phyloP scores from a whole-genome alignment of 148 eudicot species.

The Rhododendron griersonianum region DNA sequence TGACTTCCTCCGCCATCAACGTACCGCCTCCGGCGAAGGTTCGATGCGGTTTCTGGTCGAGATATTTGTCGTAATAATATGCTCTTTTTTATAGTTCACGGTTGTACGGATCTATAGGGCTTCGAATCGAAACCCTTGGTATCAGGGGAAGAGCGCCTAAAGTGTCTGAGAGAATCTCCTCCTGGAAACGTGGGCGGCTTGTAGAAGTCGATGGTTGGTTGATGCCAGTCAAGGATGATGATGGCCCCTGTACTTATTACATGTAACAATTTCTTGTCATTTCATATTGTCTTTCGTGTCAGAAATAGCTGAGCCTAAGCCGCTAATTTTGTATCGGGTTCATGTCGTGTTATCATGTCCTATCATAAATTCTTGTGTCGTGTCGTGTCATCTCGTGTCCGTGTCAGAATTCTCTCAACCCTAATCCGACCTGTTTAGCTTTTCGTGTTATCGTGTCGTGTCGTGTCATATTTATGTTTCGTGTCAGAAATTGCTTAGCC shows the following conservation, averaged over 20 bases:
- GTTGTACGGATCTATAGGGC: background rate
- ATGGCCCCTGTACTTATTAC: background rate
- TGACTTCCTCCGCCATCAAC: constrained; percentile 56
- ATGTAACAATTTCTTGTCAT: no score
- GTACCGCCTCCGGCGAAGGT: constrained; percentile 12
- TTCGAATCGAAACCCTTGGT: background rate
- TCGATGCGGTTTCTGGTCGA: background rate
- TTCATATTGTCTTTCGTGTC: no score
- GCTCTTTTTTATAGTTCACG: background rate
- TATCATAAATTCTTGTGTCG: no score
- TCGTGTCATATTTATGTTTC: no score
- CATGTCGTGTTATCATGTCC: no score
- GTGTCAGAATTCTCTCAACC: no score
- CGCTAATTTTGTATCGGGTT: no score
- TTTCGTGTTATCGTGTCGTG: no score
- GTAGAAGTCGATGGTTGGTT: background rate
- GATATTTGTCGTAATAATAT: background rate
- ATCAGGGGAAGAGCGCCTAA: no score
- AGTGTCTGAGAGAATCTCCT: background rate
- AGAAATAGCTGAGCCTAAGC: fast-evolving
- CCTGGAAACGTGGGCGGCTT: background rate
- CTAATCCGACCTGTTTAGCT: no score
- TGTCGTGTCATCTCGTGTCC: no score
- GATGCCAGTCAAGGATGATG: background rate
- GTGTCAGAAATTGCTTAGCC: no score